phyloP scores from a whole-genome alignment of 768 basidiomycete species.

The Rhizopogon salebrosus region DNA sequence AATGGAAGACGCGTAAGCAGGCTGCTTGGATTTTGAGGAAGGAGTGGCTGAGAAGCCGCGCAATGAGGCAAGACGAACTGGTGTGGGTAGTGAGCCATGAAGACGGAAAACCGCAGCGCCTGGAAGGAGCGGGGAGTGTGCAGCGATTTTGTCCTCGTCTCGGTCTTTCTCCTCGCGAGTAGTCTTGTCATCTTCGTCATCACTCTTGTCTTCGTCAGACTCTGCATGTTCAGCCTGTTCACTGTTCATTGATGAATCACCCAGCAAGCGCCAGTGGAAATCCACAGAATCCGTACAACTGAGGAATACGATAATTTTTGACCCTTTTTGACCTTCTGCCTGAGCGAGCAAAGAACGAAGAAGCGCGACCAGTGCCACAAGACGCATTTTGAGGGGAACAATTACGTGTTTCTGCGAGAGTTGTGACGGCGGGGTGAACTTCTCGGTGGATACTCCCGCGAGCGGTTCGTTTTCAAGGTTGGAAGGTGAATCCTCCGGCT shows the following conservation, averaged over 20 bases:
- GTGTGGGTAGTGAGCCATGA: conserved; percentile 86
- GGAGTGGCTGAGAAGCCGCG: conserved; percentile 62
- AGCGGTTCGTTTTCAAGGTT: conserved; percentile 18
- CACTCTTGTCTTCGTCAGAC: conserved; percentile 12
- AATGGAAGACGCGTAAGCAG: conserved; percentile 50
- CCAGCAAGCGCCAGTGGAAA: conserved; percentile 87
- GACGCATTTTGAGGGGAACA: conserved; percentile 88
- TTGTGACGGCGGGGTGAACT: conserved; percentile 92
- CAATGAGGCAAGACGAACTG: conserved; percentile 77
- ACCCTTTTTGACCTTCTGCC: conserved; percentile 43
- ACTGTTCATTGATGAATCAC: conserved; percentile 61
- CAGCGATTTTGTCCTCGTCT: conserved; percentile 42
- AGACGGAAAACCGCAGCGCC: conserved; percentile 79
- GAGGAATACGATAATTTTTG: conserved; percentile 90
- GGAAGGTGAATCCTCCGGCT: conserved; percentile 4
- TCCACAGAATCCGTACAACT: conserved; percentile 98
- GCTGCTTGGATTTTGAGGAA: conserved; percentile 24
- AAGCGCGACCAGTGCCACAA: conserved; percentile 85
- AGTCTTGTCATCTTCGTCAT: conserved; percentile 21
- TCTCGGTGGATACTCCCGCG: conserved; percentile 33
- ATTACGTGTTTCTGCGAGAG: conserved; percentile 87
- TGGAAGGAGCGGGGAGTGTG: conserved; percentile 74
- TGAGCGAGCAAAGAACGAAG: conserved; percentile 75
- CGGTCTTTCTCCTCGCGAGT: conserved; percentile 20
- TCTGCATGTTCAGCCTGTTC: conserved; percentile 20